Evolutionary conservation across 495 filamentous ascomycete species (phyloP), one percentile per base, ranked within the genome.

Genomic region (Choiromyces venosus): DNA sequence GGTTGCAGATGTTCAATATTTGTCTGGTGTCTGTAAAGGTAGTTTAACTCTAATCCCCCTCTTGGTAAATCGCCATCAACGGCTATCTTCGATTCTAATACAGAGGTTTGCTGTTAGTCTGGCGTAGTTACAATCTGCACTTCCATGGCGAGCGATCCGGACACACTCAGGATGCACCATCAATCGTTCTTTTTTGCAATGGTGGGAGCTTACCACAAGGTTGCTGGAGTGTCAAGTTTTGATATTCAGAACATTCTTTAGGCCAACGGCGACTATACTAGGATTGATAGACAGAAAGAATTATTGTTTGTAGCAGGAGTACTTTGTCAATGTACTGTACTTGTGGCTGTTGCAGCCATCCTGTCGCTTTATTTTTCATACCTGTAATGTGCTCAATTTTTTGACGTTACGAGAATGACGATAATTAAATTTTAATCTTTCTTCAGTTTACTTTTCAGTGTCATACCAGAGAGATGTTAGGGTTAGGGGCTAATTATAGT

Each of bases 41-140:
- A n/a, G n/a, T n/a, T n/a, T n/a, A 56, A 21, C n/a, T 66, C 19
- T 9, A 25, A 16, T 46, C 84, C 18, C 44, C 83, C 16, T 75
- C 74, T 12, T 66, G 33, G 37, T 66, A 56, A 12, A 36, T 6
- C 4, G 42, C 0, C 33, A 37, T 7, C 56, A 29, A 33, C 9
- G 39, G 35, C 69, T 52, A 68, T 14, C 36, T 29, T 65, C 10
- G 6, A 14, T 10, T 73, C 25, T 16, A 38, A 40, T 25, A 25
- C 46, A 12, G n/a, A 21, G 46, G 21, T 56, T 56, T 56, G 21
- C 46, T 25, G n/a, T 7, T 21, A 70, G 81, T 87, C 85, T 76
- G 89, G 91, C 25, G 85, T 90, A 42, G 87, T 90, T 75, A 96
- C 94, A 6, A 91, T 97, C 73, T 97, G 97, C 79, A 91, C 94